These are phyloP conservation scores for Corylus americana DNA, from an alignment of 306 rosid species.

Conservation along the genomic window DNA sequence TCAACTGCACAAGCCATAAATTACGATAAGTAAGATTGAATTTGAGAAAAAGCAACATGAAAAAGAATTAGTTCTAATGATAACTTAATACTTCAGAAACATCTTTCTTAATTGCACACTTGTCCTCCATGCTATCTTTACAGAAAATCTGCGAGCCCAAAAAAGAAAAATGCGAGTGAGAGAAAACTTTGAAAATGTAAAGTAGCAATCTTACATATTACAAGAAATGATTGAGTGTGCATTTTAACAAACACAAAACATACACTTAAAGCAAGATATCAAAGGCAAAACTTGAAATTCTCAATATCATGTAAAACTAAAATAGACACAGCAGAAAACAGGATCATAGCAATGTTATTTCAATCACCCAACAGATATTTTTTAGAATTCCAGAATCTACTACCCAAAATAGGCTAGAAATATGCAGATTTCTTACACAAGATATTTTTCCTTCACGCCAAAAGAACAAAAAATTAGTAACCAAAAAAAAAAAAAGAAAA, in stretches of 20 bases:
- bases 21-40: constrained; percentile 60
- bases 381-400: too few species aligned
- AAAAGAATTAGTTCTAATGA: not conserved
- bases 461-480: too few species aligned
- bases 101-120: constrained; percentile 70
- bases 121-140: constrained; percentile 50
- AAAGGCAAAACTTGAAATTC: not conserved
- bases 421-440: too few species aligned
- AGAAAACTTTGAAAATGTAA: not conserved
- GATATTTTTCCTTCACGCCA: too few species aligned
- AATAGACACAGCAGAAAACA: not conserved
- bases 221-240: not conserved
- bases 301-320: not conserved
- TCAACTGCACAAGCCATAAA: constrained; percentile 48
- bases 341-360: not conserved
- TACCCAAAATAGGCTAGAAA: too few species aligned
- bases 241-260: not conserved
- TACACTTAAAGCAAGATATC: not conserved
- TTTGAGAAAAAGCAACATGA: not conserved
- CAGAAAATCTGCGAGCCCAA: constrained; percentile 18
- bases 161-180: not conserved
- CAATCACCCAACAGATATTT: too few species aligned
- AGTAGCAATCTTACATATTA: not conserved
- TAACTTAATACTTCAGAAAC: constrained; percentile 58
- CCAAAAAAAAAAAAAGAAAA: too few species aligned